Evolutionary conservation across 257 asterid species (phyloP).

Genomic region (Solanum peruvianum): DNA sequence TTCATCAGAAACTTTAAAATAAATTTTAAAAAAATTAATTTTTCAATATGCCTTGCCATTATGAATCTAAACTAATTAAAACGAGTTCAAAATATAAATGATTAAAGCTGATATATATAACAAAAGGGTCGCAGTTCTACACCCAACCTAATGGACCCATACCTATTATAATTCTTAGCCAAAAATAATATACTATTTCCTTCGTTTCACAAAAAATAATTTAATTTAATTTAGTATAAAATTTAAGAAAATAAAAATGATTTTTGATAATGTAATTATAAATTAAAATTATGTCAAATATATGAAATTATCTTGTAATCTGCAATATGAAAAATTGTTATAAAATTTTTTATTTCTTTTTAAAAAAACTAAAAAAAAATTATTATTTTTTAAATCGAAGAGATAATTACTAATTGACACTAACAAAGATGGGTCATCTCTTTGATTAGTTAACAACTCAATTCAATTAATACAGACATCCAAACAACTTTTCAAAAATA

Average conservation of each 20-base stretch:
- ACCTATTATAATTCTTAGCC: background rate
- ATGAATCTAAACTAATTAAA: no score
- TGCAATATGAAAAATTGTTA: accelerated
- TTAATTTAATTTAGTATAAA: no score
- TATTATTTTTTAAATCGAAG: accelerated
- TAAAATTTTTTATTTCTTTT: no score
- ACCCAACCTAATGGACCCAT: background rate
- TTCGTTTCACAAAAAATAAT: no score
- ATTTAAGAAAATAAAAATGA: no score
- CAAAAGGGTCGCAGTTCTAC: background rate
- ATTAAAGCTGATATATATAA: background rate
- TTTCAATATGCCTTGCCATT: no score
- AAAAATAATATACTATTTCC: background rate
- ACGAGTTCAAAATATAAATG: background rate
- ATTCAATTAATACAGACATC: background rate
- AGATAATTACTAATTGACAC: background rate
- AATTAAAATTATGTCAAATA: no score
- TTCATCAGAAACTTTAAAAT: background rate
- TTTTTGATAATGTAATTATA: accelerated
- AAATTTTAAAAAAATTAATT: background rate
- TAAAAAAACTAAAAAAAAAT: no score
- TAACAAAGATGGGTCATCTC: background rate
- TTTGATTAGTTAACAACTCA: background rate
- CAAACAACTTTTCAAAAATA: background rate
- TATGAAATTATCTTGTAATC: no score